phyloP scores from a whole-genome alignment of 2,329 filamentous ascomycete genomes.

The Penicillium occitanis region DNA sequence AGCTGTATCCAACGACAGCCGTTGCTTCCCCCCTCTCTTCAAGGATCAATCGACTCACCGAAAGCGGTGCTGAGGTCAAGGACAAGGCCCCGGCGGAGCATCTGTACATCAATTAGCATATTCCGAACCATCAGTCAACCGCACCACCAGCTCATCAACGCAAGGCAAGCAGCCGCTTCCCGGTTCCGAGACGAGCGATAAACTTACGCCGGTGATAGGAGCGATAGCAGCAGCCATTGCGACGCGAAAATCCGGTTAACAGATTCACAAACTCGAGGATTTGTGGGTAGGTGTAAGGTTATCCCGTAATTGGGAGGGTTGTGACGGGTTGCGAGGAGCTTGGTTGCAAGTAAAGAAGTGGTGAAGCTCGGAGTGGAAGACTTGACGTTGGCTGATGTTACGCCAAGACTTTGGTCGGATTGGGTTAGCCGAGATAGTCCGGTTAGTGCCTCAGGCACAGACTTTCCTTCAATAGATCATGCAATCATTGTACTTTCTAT shows the following conservation, averaged over 20 bases:
- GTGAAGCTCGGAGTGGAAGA: slow-evolving; percentile 19
- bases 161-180: slow-evolving; percentile 18
- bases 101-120: slow-evolving; percentile 42
- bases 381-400: slow-evolving; percentile 23
- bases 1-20: neutral
- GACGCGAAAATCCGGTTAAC: slow-evolving; percentile 18
- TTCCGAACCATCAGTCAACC: neutral
- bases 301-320: neutral
- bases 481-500: neutral
- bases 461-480: neutral
- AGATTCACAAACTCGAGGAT: neutral
- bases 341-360: slow-evolving; percentile 1
- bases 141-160: neutral
- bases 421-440: slow-evolving; percentile 14
- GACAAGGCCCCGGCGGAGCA: slow-evolving; percentile 65
- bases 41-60: slow-evolving; percentile 51
- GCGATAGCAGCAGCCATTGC: slow-evolving; percentile 45
- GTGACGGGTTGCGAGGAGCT: slow-evolving; percentile 11
- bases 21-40: neutral
- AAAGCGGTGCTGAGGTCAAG: slow-evolving; percentile 66
- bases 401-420: slow-evolving; percentile 18
- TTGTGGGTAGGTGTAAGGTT: neutral
- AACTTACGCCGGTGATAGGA: slow-evolving; percentile 50
- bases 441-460: neutral
- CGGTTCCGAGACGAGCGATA: slow-evolving; percentile 21